Conservation (phyloP, 228 moss, liverwort and hornwort species). For the Sphagnum magellanicum region DNA sequence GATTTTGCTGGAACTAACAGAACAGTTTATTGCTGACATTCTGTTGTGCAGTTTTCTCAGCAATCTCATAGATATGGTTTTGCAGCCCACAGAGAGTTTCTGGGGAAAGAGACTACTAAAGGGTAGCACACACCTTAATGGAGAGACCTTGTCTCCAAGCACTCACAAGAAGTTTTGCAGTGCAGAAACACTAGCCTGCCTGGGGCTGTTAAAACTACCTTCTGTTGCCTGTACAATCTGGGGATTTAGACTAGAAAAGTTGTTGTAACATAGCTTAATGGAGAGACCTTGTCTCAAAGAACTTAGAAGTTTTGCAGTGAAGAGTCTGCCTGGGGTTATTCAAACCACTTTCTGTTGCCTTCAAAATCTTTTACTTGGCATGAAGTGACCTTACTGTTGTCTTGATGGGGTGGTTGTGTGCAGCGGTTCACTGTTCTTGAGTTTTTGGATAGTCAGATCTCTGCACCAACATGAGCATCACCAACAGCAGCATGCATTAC, state of each 20-base stretch:
- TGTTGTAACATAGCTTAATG: too few relatives aligned
- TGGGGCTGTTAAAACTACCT: neutral
- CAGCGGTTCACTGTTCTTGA: conserved; percentile 81
- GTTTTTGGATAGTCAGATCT: conserved; percentile 69
- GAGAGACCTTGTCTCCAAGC: neutral
- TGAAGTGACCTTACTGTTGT: neutral
- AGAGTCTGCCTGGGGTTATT: neutral
- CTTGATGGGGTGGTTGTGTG: conserved; percentile 5
- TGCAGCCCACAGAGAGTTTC: neutral
- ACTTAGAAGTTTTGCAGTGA: neutral
- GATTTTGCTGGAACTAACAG: too few relatives aligned
- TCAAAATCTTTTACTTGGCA: neutral
- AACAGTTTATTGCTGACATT: too few relatives aligned
- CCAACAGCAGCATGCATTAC: too few relatives aligned
- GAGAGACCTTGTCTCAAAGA: neutral
- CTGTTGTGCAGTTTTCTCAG: too few relatives aligned
- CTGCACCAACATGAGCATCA: conserved; percentile 18
- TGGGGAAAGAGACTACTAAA: neutral
- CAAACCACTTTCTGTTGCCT: neutral
- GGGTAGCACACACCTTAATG: neutral
- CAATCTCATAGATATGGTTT: too few relatives aligned
- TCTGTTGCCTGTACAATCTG: neutral
- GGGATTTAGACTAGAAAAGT: neutral
- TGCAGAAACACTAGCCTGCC: neutral
- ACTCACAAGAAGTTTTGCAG: neutral